Base-by-base conservation (phyloP, 106 monocot genomes). In the Xerophyta viscosa region DNA sequence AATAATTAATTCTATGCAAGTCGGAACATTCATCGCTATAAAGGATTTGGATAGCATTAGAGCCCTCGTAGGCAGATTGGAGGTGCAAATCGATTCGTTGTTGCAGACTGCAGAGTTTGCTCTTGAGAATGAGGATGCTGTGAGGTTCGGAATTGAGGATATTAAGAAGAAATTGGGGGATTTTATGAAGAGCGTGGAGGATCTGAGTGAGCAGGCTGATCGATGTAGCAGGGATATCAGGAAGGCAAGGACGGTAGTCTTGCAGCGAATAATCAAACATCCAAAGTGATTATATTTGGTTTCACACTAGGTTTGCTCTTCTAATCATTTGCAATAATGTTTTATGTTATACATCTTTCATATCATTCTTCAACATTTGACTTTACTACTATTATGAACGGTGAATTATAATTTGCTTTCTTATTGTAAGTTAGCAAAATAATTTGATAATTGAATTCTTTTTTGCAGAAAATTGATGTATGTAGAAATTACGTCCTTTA, bases 11-110 rank as follows among this genome's bases (percentile, higher is more conserved):
- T 45, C 79, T 24, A 77, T 92, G 79, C 66, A 86, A 23, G 73
- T 76, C 15, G 76, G 79, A 19, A 79, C 78, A 18, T 73, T 31
- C 36, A 48, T 86, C 22, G 73, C 73, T 3, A 59, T 86, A 36
- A 70, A 69, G 51, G 91, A 92, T 17, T 63, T 86, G 60, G 86
- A 92, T 33, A 71, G 48, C 43, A 86, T 92, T 4, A 30, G 79
- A 23, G 64, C 82, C 12, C 64, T 92, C 5, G 72, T 92, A 27
- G 61, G 79, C 51, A 27, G 31, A 3, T 48, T 92, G 46, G 91
- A 86, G 70, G 53, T 64, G 4, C 64, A 82, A 50, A 82, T 92
- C 17, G 42, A 24, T 8, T 54, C 58, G 2, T 30, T 86, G 60
- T 20, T 92, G 31, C 45, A 61, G 2, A 71, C 29, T 23, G 66